phyloP scores from a whole-genome alignment of 257 asterid genomes.

The Prunella vulgaris region DNA sequence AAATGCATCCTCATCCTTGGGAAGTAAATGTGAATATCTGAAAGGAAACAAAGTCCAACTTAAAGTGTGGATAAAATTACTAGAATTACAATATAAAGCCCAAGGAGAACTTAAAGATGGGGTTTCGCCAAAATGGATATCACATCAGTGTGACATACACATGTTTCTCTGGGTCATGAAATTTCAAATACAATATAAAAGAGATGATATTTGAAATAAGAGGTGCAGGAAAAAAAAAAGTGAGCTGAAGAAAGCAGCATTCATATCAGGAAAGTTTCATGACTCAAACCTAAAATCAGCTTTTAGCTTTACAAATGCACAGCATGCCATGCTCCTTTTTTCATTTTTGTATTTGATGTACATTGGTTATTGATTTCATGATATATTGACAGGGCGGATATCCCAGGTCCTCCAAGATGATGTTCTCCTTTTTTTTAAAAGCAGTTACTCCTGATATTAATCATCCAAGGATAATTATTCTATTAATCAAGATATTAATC shows the following conservation, averaged over 20 bases:
- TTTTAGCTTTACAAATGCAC: not conserved
- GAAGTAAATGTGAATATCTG: slow-evolving; percentile 94
- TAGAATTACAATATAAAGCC: slow-evolving; percentile 10
- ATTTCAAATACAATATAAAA: slow-evolving; percentile 9
- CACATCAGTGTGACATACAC: not conserved
- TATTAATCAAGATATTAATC: not conserved
- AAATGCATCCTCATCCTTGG: slow-evolving; percentile 93
- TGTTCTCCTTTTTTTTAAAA: not conserved
- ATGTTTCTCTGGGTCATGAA: slow-evolving; percentile 6
- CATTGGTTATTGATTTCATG: too few relatives aligned
- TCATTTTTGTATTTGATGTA: not conserved
- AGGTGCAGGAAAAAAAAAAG: not conserved
- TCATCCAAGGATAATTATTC: not conserved
- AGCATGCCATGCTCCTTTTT: not conserved
- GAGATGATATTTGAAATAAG: not conserved
- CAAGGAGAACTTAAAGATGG: slow-evolving; percentile 3
- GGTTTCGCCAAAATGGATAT: slow-evolving; percentile 2
- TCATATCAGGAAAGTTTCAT: not conserved
- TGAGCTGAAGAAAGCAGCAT: not conserved
- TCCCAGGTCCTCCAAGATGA: not conserved
- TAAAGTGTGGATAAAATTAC: slow-evolving; percentile 8
- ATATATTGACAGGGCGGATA: too few relatives aligned
- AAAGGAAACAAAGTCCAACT: slow-evolving; percentile 24
- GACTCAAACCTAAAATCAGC: not conserved
- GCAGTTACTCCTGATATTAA: not conserved